phyloP scores from a whole-genome alignment of 2,329 filamentous ascomycete genomes.

The Sarocladiaceae sp. region DNA sequence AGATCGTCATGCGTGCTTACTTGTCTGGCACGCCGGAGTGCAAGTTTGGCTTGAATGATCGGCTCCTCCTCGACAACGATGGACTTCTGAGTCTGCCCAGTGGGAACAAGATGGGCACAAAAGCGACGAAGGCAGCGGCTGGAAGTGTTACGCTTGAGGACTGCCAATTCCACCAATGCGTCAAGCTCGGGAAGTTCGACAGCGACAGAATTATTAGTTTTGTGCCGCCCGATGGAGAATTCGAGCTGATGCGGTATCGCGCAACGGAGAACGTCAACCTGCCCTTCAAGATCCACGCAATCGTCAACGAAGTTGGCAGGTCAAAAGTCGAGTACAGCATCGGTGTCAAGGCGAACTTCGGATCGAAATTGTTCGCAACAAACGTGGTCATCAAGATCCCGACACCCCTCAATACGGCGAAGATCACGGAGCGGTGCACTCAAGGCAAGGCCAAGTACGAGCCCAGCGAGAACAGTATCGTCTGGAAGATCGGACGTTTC shows the following conservation, averaged over 20 bases:
- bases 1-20: constrained; percentile 98
- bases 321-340: constrained; percentile 99
- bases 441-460: constrained; percentile 99
- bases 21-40: constrained; percentile 94
- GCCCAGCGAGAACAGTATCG: constrained; percentile 93
- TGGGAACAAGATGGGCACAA: constrained; percentile 73
- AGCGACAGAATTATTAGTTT: constrained; percentile 95
- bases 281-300: constrained; percentile 97
- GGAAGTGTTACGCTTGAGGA: constrained; percentile 95
- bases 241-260: constrained; percentile 97
- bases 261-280: constrained; percentile 98
- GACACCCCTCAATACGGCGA: constrained; percentile 91
- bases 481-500: constrained; percentile 99
- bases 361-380: constrained; percentile 90
- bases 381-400: constrained; percentile 94
- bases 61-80: constrained; percentile 79
- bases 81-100: constrained; percentile 59
- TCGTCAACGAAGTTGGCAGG: constrained; percentile 94
- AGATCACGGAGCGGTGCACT: constrained; percentile 84
- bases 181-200: constrained; percentile 95
- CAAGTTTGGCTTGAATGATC: constrained; percentile 97
- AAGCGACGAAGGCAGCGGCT: constrained; percentile 90
- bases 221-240: constrained; percentile 93
- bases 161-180: constrained; percentile 98
- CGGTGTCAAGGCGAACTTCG: constrained; percentile 94